Evolutionary conservation across 176 grass and related monocot species (phyloP).

Genomic region (Aegilops umbellulata): DNA sequence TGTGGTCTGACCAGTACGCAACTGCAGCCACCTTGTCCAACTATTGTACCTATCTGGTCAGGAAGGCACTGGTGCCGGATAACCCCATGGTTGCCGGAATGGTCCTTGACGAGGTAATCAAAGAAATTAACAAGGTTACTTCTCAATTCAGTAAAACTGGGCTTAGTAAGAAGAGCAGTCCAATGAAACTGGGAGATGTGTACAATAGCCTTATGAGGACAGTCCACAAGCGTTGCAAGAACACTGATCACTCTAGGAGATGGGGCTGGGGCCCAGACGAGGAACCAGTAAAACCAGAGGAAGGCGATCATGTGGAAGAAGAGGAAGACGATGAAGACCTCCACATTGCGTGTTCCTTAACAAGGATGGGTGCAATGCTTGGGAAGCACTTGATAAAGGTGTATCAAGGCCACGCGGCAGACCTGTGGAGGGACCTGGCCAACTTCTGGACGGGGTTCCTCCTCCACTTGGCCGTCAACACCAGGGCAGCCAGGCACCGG

Average conservation of each 20-base stretch:
- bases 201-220: no score
- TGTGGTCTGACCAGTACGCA: neutral
- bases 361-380: neutral
- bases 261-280: no score
- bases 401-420: no score
- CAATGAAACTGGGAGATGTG: no score
- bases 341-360: neutral
- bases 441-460: no score
- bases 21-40: slow-evolving; percentile 11
- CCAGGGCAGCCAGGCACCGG: neutral
- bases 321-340: neutral
- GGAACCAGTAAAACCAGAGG: no score
- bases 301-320: neutral
- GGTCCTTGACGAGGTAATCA: neutral
- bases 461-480: slow-evolving; percentile 5
- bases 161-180: no score
- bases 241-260: no score
- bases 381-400: neutral
- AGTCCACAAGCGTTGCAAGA: no score
- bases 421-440: no score
- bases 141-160: neutral
- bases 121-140: neutral
- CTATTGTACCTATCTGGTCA: slow-evolving; percentile 7
- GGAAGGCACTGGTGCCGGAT: neutral
- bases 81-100: neutral